A percentile compares a stretch with the other conserved stretches of the same genome.
These are phyloP conservation scores for Syncephalis plumigaleata DNA, from an alignment of 371 early-diverging fungal genomes.

Conservation along the genomic window DNA sequence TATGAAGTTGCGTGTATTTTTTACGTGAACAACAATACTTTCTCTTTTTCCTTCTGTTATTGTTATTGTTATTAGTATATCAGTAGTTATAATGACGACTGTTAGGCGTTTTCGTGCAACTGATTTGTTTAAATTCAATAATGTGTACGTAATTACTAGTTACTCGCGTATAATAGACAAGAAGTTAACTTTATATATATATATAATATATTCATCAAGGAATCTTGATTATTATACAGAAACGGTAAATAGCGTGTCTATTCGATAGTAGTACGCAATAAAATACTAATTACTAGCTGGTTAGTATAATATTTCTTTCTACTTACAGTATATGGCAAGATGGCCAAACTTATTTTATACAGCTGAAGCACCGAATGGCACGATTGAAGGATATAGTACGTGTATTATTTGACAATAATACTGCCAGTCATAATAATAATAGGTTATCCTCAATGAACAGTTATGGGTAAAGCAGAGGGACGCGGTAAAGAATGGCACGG, in stretches of 20 bases:
- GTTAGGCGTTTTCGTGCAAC: conserved; percentile 55
- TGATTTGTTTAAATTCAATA: conserved; percentile 81
- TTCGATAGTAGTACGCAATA: no score
- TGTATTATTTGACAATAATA: no score
- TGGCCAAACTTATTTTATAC: conserved; percentile 90
- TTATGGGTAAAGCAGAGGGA: conserved; percentile 96
- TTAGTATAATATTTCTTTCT: conserved; percentile 88
- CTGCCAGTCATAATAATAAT: no score
- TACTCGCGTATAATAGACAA: no score
- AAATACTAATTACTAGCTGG: no score
- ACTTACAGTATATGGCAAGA: conserved; percentile 76
- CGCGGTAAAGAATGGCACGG: conserved; percentile 86
- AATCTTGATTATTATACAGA: conserved; percentile 79
- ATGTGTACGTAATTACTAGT: conserved; percentile 45
- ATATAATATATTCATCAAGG: conserved; percentile 15
- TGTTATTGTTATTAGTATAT: not conserved
- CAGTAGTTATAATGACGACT: conserved; percentile 36
- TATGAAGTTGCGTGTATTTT: no score
- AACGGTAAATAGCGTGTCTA: conserved; percentile 37
- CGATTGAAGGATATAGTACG: conserved; percentile 77
- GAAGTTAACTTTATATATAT: no score
- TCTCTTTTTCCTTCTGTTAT: no score
- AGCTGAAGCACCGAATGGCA: conserved; percentile 53
- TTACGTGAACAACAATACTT: no score
- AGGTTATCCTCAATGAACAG: conserved; percentile 20